Evolutionary conservation across 2,329 filamentous ascomycete species (phyloP), one percentile per base, ranked within the genome.

Genomic region (Alternaria conjuncta): DNA sequence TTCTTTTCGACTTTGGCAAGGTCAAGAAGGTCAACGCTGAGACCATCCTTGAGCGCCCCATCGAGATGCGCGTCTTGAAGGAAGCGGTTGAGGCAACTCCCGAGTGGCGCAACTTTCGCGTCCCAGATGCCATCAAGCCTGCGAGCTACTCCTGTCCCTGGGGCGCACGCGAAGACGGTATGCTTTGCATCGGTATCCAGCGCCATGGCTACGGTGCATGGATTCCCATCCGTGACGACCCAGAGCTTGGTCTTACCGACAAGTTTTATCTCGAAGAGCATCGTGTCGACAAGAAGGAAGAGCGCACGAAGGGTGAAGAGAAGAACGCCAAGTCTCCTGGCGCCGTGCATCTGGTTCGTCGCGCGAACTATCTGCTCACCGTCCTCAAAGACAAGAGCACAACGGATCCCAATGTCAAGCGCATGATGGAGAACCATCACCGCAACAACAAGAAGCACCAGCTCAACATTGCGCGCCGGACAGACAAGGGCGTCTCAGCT

Each of bases 191-290:
- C 44, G 96, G 96, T 63, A 97, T 99, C 68, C 90, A 94, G 70
- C 89, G 91, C 60, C 95, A 99, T 76, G 96, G 96, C 3, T 98
- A 97, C 75, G 96, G 96, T 60, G 94, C 95, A 3, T 99, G 96
- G 96, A 88, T 91, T 2, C 91, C 94, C 71, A 98, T 99, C 73
- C 90, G 96, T 7, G 96, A 99, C 71, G 96, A 99, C 75, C 83
- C 88, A 2, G 94, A 97, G 30, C 87, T 99, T 21, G 92, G 89
- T 9, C 90, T 99, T 83, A 83, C 85, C 2, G 94, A 97, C 73
- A 98, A 97, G 76, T 92, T 98, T 78, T 99, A 97, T 82, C 83
- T 99, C 2, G 96, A 99, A 78, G 96, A 99, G 80, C 94, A 98
- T 79, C 92, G 95, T n/a, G 95, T 98, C 18, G 96, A 97, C 79